Base-by-base conservation (phyloP, 345 rosid genomes). In the Citrus glauca region DNA sequence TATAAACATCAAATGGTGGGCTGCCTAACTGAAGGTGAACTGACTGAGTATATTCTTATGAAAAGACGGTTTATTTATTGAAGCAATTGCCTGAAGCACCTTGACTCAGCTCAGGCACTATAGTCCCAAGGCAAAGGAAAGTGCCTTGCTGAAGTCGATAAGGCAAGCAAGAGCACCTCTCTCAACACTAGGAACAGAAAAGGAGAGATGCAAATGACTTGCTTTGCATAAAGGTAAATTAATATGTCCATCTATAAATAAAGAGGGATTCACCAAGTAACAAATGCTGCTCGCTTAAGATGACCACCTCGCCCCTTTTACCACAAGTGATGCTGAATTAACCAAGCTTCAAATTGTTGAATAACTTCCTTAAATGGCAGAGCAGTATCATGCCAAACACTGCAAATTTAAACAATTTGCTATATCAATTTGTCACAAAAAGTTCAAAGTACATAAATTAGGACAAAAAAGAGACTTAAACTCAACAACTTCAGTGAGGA, bases 311-410 rank as follows among this genome's bases (percentile, higher is more conserved):
- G 78, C 69, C 85, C 84, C 81, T 85, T 85, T 75, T 55, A 85
- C 96, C 96, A 93, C 81, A 93, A 80, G 67, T 64, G 60, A 85
- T 91, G 95, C 64, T 85, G 79, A 74, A 69, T 84, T 87, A 95
- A 85, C 98, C 99, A 95, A 74, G 78, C 85, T 86, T 95, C 99
- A 87, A 95, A 95, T 76, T 93, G 89, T 38, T 85, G 85, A 78
- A 92, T 80, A 78, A 89, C 96, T 80, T 91, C 96, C 79, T 79
- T 83, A 85, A 95, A 95, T 72, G 94, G 88, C 71, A 91, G 79
- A 79, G 99, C 97, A 19, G 97, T 95, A 81, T 93, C 98, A 87
- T 95, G 98, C 99, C 97, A 95, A 40, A 95, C 97, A 30, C 99
- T 95, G 89, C 81, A 84, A 83, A 81, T 68, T 59, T 56, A 76